Evolutionary conservation across 805 yeast species (phyloP).

Genomic region (Ogataea pini): DNA sequence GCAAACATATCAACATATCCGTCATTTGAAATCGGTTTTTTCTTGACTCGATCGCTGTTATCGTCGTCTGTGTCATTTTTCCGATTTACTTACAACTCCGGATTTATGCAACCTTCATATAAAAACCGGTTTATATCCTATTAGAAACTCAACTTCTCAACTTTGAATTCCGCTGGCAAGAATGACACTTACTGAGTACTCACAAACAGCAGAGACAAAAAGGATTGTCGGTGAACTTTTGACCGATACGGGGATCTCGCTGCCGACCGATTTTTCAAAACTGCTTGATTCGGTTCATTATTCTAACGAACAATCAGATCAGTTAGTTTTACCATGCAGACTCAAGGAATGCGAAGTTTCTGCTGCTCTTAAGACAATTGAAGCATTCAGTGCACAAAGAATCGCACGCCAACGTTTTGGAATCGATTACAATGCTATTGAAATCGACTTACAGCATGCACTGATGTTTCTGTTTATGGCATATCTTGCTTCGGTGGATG

Average conservation of each 20-base stretch:
- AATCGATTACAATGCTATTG: constrained; percentile 10
- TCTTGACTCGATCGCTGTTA: too few relatives aligned
- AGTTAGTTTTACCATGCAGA: constrained; percentile 25
- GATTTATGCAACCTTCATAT: too few relatives aligned
- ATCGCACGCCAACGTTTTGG: constrained; percentile 19
- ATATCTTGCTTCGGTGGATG: constrained; percentile 35
- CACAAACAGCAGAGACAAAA: constrained; percentile 14
- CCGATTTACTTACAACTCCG: constrained; percentile 3
- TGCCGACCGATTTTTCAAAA: constrained; percentile 22
- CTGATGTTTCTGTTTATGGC: constrained; percentile 36
- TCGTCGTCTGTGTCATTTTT: background rate
- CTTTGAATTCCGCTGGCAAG: background rate
- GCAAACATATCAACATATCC: too few relatives aligned
- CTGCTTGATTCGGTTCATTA: constrained; percentile 12
- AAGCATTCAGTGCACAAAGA: constrained; percentile 22
- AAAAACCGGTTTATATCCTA: too few relatives aligned
- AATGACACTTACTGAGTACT: constrained; percentile 12
- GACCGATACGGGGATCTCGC: constrained; percentile 9
- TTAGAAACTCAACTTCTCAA: background rate
- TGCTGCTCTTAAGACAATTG: constrained; percentile 27
- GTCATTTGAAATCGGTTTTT: too few relatives aligned
- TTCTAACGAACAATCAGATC: constrained; percentile 20
- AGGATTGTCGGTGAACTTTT: constrained; percentile 13
- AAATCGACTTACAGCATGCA: constrained; percentile 32
- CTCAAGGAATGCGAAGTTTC: constrained; percentile 28